Percentiles rank a stretch among this genome's conserved stretches.
Conservation (phyloP, 768 basidiomycete species). For the Tricholoma saponaceum region DNA sequence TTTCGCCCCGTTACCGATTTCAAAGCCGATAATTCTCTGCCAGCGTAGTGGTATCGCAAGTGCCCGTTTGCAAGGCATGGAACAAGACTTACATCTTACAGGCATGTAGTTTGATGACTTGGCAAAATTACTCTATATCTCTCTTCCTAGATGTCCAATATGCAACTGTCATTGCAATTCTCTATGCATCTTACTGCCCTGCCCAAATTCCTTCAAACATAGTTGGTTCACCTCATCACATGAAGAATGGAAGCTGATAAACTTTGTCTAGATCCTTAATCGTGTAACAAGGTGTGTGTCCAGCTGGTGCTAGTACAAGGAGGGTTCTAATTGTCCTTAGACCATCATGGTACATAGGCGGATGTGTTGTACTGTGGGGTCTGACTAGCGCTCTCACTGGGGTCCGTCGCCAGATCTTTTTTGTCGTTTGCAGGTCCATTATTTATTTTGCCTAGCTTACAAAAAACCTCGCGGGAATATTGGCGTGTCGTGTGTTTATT, state of each 20-base stretch:
- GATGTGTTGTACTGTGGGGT: constrained; percentile 61
- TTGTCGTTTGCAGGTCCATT: neutral
- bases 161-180: constrained; percentile 44
- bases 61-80: constrained; percentile 46
- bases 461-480: constrained; percentile 47
- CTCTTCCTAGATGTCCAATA: constrained; percentile 45
- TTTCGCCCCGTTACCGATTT: neutral
- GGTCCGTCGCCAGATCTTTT: constrained; percentile 25
- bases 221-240: constrained; percentile 27
- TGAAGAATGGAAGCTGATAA: neutral
- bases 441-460: constrained; percentile 40
- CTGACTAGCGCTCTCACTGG: constrained; percentile 60
- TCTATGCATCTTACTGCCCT: constrained; percentile 58
- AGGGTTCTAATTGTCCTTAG: constrained; percentile 23
- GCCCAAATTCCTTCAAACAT: constrained; percentile 68
- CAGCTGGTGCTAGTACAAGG: neutral
- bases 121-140: neutral
- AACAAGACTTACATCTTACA: constrained; percentile 42
- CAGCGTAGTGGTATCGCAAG: constrained; percentile 49
- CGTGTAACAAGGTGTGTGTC: constrained; percentile 43
- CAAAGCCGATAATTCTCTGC: neutral
- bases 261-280: constrained; percentile 43
- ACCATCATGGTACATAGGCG: constrained; percentile 59
- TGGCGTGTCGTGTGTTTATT: constrained; percentile 56
- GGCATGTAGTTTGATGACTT: constrained; percentile 21